Conservation (phyloP, 768 basidiomycete species). For the Leucocoprinus sp. region DNA sequence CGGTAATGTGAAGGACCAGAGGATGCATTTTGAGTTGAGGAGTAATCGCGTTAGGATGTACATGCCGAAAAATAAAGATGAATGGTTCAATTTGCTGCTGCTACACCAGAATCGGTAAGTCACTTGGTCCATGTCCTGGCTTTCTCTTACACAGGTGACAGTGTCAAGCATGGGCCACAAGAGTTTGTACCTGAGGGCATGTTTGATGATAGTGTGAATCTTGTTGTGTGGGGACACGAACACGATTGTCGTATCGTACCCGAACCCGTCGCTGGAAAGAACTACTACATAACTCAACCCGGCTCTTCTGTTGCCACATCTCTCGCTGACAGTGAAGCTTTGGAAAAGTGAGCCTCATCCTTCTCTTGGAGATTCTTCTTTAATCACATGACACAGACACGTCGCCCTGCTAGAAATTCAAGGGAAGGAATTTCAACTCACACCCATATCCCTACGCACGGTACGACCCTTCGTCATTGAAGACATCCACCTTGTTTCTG, state of each 20-base stretch:
- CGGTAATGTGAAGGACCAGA: constrained; percentile 92
- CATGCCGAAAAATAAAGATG: constrained; percentile 83
- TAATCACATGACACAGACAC: constrained; percentile 46
- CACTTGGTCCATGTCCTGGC: background rate
- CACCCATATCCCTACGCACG: constrained; percentile 80
- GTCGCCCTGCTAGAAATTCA: constrained; percentile 86
- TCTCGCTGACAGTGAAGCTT: constrained; percentile 85
- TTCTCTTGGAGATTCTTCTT: background rate
- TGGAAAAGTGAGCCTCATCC: constrained; percentile 63
- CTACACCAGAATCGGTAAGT: constrained; percentile 93
- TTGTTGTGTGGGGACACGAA: constrained; percentile 98
- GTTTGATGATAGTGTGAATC: constrained; percentile 91
- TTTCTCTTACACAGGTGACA: constrained; percentile 20
- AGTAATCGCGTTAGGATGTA: constrained; percentile 95
- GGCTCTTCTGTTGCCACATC: constrained; percentile 94
- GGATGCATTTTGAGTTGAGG: constrained; percentile 94
- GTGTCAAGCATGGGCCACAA: constrained; percentile 92
- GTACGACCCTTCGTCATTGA: constrained; percentile 93
- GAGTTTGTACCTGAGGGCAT: constrained; percentile 93
- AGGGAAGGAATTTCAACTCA: constrained; percentile 79
- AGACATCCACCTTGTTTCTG: constrained; percentile 66
- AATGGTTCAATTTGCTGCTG: constrained; percentile 93
- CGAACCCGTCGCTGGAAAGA: constrained; percentile 84
- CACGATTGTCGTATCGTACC: constrained; percentile 94
- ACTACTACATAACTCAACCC: constrained; percentile 89